Evolutionary conservation across 2,329 filamentous ascomycete species (phyloP).

Genomic region (Sarocladiaceae sp.): DNA sequence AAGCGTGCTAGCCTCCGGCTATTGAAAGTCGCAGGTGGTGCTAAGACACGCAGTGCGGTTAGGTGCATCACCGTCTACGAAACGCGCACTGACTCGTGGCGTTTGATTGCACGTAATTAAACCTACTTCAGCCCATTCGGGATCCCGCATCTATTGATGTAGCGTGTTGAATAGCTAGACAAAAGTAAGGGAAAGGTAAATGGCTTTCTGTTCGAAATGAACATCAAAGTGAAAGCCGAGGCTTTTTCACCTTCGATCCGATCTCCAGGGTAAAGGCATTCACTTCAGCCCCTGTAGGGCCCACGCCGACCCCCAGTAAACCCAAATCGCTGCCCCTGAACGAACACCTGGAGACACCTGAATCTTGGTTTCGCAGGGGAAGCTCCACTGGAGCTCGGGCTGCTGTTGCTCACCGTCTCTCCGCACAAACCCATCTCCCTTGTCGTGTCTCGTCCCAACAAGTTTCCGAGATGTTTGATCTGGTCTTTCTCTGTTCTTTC

Average conservation of each 20-base stretch:
- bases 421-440: not conserved
- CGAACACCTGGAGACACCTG: not conserved
- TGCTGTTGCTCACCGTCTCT: conserved; percentile 1
- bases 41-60: not conserved
- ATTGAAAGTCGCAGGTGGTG: not conserved
- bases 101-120: conserved; percentile 4
- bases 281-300: not conserved
- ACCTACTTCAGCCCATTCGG: not conserved
- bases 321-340: too few species aligned
- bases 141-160: not conserved
- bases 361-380: not conserved
- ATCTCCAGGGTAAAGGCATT: not conserved
- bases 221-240: too few species aligned
- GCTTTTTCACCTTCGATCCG: not conserved
- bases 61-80: not conserved
- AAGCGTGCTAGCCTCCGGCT: not conserved
- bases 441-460: conserved; percentile 3
- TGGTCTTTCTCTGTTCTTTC: not conserved
- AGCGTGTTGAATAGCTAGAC: too few species aligned
- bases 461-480: not conserved
- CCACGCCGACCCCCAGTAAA: not conserved
- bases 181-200: too few species aligned
- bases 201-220: too few species aligned
- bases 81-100: conserved; percentile 2
- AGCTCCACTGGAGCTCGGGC: conserved; percentile 3